phyloP scores from a whole-genome alignment of 192 early-diverging fungal genomes.

The Umbelopsis isabellina region DNA sequence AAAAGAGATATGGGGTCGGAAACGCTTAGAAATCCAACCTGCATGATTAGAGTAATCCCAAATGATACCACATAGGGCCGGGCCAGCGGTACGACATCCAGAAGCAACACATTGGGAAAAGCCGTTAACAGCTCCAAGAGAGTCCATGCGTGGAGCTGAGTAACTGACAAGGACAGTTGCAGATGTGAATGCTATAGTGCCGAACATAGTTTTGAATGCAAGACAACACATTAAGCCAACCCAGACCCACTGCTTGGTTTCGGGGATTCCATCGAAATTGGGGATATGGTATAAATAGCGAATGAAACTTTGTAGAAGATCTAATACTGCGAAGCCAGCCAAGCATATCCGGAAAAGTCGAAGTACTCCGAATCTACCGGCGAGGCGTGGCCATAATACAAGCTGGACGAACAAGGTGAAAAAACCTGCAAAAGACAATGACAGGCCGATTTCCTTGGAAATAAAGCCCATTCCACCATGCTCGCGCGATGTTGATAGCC shows the following conservation, averaged over 20 bases:
- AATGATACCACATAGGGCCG: conserved; percentile 51
- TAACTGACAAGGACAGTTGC: conserved; percentile 54
- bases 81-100: conserved; percentile 49
- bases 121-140: conserved; percentile 61
- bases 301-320: conserved; percentile 21
- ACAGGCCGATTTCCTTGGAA: conserved; percentile 52
- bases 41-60: conserved; percentile 33
- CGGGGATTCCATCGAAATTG: conserved; percentile 9
- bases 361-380: conserved; percentile 47
- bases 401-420: conserved; percentile 54
- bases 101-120: conserved; percentile 48
- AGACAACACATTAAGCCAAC: conserved; percentile 23
- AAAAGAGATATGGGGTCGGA: conserved; percentile 4
- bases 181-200: conserved; percentile 42
- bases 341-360: conserved; percentile 45
- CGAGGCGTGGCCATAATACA: conserved; percentile 45
- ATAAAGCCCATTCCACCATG: conserved; percentile 58
- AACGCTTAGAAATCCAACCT: neutral
- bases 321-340: conserved; percentile 1
- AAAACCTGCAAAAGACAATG: conserved; percentile 45
- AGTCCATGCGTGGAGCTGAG: conserved; percentile 39
- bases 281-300: conserved; percentile 26
- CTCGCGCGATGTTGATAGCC: conserved; percentile 25
- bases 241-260: conserved; percentile 32
- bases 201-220: conserved; percentile 24